Conservation (phyloP, 106 monocot genomes). For the Amphibolis antarctica region DNA sequence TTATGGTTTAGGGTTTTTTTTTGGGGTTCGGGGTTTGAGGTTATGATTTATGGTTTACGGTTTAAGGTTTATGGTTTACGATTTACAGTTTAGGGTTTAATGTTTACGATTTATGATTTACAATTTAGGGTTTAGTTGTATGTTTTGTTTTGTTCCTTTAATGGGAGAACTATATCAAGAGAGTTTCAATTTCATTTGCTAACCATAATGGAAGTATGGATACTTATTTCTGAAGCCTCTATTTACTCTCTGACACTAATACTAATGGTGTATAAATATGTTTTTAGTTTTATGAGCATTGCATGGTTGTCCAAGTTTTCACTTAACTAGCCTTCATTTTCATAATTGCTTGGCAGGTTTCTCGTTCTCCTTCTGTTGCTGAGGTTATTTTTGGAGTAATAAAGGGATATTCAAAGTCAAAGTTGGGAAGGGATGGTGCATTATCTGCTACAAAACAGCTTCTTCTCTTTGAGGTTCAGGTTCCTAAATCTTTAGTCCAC, state of each 20-base stretch:
- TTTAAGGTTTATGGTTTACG: too few relatives aligned
- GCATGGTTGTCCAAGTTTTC: background rate
- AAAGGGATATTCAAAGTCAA: slow-evolving; percentile 48
- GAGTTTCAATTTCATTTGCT: too few relatives aligned
- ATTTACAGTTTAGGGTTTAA: too few relatives aligned
- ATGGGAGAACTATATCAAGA: too few relatives aligned
- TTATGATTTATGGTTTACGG: too few relatives aligned
- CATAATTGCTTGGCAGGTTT: slow-evolving; percentile 32
- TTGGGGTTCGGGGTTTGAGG: too few relatives aligned
- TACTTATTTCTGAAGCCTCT: too few relatives aligned
- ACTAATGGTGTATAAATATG: background rate
- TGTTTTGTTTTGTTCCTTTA: too few relatives aligned
- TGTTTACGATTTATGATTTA: too few relatives aligned
- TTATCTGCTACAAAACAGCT: slow-evolving; percentile 65
- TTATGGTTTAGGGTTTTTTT: too few relatives aligned
- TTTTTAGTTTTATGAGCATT: background rate
- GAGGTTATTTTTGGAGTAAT: slow-evolving; percentile 72
- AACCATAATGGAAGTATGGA: too few relatives aligned
- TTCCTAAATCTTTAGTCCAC: background rate
- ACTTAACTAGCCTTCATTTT: background rate
- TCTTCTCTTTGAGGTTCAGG: slow-evolving; percentile 71
- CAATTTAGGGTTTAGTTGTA: too few relatives aligned
- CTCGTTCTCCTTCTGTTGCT: slow-evolving; percentile 63
- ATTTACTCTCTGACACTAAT: background rate
- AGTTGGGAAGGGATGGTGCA: slow-evolving; percentile 39